Evolutionary conservation across 1,284 basidiomycete genomes (phyloP).

Genomic region (Apiotrichum porosum): DNA sequence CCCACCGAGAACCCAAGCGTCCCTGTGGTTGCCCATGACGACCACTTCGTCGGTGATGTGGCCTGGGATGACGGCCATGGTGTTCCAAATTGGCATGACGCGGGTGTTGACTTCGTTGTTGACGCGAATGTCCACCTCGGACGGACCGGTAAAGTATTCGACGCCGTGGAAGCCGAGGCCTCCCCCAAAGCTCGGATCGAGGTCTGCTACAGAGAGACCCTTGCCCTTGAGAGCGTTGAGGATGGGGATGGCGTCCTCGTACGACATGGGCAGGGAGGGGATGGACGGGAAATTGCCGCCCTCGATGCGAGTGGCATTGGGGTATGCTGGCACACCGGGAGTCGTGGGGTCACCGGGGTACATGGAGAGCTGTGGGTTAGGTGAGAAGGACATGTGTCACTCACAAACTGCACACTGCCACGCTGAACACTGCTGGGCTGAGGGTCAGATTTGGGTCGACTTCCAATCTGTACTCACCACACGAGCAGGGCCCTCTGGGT

Average conservation of each 20-base stretch:
- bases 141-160: slow-evolving; percentile 54
- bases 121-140: slow-evolving; percentile 49
- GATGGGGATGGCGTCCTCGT: slow-evolving; percentile 52
- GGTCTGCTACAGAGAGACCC: slow-evolving; percentile 38
- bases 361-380: no score
- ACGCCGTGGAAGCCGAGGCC: slow-evolving; percentile 49
- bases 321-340: slow-evolving; percentile 80
- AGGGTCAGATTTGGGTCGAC: neutral
- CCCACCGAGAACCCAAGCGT: slow-evolving; percentile 68
- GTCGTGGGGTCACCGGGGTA: slow-evolving; percentile 68
- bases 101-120: slow-evolving; percentile 63
- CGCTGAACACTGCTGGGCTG: slow-evolving; percentile 67
- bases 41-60: slow-evolving; percentile 80
- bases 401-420: slow-evolving; percentile 81
- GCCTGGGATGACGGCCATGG: slow-evolving; percentile 84
- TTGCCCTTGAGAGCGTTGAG: slow-evolving; percentile 47
- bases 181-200: slow-evolving; percentile 51
- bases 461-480: slow-evolving; percentile 49
- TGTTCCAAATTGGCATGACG: slow-evolving; percentile 60
- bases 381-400: no score
- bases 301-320: slow-evolving; percentile 67
- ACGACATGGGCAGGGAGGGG: slow-evolving; percentile 61
- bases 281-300: slow-evolving; percentile 71
- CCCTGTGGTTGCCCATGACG: slow-evolving; percentile 78
- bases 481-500: slow-evolving; percentile 82